Evolutionary conservation across 2,329 filamentous ascomycete genomes (phyloP).

Genomic region (Setomelanomma holmii): DNA sequence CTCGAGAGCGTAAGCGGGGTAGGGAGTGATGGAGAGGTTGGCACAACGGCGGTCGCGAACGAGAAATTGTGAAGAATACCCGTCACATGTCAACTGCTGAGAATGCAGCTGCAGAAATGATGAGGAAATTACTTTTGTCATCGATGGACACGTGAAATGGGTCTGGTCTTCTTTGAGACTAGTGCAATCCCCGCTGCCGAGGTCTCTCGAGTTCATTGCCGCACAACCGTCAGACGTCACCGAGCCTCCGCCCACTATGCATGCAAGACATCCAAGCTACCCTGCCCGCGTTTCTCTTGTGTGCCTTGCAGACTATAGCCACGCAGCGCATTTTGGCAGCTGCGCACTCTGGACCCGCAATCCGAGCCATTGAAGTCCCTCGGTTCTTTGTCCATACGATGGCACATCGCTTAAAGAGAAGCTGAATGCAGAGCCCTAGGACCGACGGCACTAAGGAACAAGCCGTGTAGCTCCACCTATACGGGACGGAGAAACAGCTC

Average conservation of each 20-base stretch:
- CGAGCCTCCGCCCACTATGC: background rate
- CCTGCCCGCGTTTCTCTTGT: background rate
- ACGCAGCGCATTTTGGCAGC: background rate
- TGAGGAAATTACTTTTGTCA: too few species aligned
- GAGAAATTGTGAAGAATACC: background rate
- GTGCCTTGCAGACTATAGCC: background rate
- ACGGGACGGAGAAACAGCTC: conserved; percentile 5
- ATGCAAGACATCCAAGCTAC: background rate
- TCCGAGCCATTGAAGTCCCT: background rate
- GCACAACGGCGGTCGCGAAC: background rate
- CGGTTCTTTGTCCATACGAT: conserved; percentile 2
- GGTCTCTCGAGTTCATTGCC: background rate
- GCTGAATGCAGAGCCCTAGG: conserved; percentile 5
- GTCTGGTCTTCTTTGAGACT: background rate
- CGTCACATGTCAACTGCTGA: too few species aligned
- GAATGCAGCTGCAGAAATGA: too few species aligned
- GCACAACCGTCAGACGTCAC: background rate
- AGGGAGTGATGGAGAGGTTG: conserved; percentile 12
- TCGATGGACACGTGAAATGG: background rate
- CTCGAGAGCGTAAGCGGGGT: conserved; percentile 14
- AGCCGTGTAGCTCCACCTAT: conserved; percentile 12
- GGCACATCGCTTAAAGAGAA: conserved; percentile 2
- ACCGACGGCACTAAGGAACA: conserved; percentile 22
- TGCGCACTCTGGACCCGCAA: background rate
- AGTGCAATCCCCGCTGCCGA: background rate